Conservation (phyloP, 208 protist genomes). For the Phytomonas sp. region DNA sequence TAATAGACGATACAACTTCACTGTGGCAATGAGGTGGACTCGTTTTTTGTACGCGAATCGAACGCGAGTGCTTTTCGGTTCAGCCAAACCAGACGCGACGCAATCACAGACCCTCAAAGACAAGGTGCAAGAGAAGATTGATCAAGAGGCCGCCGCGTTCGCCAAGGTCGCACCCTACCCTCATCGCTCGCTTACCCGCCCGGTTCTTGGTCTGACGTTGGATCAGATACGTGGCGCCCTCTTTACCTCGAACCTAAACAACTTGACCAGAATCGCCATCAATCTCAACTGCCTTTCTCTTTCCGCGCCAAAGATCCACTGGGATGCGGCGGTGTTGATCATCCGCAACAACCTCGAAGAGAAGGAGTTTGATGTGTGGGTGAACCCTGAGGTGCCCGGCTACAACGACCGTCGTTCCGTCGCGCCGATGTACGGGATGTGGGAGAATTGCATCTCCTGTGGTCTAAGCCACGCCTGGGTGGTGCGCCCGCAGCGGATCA, state of each 20-base stretch:
- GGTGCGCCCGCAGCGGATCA: constrained; percentile 72
- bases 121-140: constrained; percentile 37
- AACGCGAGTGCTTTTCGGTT: constrained; percentile 9
- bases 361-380: constrained; percentile 77
- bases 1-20: not conserved
- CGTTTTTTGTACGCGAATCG: not conserved
- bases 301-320: constrained; percentile 75
- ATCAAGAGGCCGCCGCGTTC: constrained; percentile 50
- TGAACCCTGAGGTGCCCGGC: constrained; percentile 69
- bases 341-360: constrained; percentile 59
- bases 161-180: constrained; percentile 66
- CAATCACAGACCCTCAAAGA: constrained; percentile 33
- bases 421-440: constrained; percentile 89
- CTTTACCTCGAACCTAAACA: constrained; percentile 52
- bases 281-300: constrained; percentile 76
- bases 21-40: not conserved
- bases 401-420: constrained; percentile 62
- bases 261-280: constrained; percentile 41
- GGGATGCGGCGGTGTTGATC: constrained; percentile 75
- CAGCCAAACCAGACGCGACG: constrained; percentile 5
- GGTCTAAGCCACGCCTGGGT: constrained; percentile 69
- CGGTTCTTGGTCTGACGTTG: constrained; percentile 32
- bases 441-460: constrained; percentile 87
- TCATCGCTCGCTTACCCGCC: constrained; percentile 67
- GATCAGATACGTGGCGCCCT: constrained; percentile 23